Evolutionary conservation across 768 basidiomycete species (phyloP), one percentile per base, ranked within the genome.

Genomic region (Nidularia sp.): DNA sequence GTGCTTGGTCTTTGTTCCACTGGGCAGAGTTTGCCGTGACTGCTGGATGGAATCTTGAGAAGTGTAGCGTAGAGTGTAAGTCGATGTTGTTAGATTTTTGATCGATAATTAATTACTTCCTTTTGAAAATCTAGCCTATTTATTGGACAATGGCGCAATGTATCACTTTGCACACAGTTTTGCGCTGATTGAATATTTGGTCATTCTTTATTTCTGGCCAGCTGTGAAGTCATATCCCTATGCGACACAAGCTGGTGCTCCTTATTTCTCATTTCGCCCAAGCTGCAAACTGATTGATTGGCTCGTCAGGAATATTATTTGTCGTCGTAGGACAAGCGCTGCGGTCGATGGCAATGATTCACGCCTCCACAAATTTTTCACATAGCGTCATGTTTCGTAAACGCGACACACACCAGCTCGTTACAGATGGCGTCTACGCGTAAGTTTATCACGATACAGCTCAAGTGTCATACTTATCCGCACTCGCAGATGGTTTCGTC

Each of bases 1-100:
- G 88, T 34, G 77, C 86, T 4, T 93, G 92, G 90, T 78, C 90
- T 0, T 72, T 77, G 34, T 99, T 99, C 67, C 97, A 99, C 62
- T 88, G 93, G 84, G 84, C 81, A 9, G 97, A 99, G 66, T 98
- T 94, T 62, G 89, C 88, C 35, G 93, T 95, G 3, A 97, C 97
- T 5, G 95, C 95, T 0, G 92, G 92, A 22, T 98, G 92, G 88
- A 98, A 98, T 67, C 71, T 86, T 39, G 87, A 89, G 49, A 97
- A 95, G 70, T 89, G 93, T 62, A 91, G 85, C 53, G 83, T 97
- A 6, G 91, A 94, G 63, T 98, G 97, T 96, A 65, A 75, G 93
- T 78, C 10, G 39, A 32, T 15, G n/a, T 39, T n/a, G 34, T 53
- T n/a, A 18, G 18, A 18, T 33, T 44, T 33, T 46, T 47, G 34